Evolutionary conservation across 768 basidiomycete genomes (phyloP).

Genomic region (Termitomyces sp.): DNA sequence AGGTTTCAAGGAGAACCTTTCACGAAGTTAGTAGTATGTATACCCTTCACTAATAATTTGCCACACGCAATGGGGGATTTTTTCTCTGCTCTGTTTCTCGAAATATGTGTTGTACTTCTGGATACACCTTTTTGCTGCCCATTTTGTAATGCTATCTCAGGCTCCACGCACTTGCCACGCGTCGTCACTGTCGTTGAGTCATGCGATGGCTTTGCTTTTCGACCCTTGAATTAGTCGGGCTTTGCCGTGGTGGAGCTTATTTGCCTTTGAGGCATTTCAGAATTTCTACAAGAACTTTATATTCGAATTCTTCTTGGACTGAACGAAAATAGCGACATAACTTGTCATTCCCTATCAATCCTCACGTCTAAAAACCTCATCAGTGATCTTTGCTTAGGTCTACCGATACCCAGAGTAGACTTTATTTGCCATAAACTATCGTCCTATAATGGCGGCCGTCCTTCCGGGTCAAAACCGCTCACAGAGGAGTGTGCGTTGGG

Average conservation of each 20-base stretch:
- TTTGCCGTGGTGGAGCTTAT: slow-evolving; percentile 12
- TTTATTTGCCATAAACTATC: not conserved
- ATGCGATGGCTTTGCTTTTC: not conserved
- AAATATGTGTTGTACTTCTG: slow-evolving; percentile 6
- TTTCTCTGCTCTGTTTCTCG: not conserved
- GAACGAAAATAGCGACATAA: not conserved
- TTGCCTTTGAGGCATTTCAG: slow-evolving; percentile 2
- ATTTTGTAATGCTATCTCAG: slow-evolving; percentile 6
- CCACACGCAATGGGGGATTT: not conserved
- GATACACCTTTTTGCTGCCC: slow-evolving; percentile 3
- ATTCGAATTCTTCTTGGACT: not conserved
- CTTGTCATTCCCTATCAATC: not conserved
- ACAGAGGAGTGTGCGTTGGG: slow-evolving; percentile 9
- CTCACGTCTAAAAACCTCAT: not conserved
- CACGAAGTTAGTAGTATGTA: slow-evolving; percentile 10
- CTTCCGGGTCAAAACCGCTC: slow-evolving; percentile 1
- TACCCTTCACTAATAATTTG: not conserved
- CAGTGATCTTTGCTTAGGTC: not conserved
- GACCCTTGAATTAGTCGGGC: slow-evolving; percentile 8
- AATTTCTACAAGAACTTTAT: not conserved
- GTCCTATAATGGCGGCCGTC: not conserved
- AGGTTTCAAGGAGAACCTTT: slow-evolving; percentile 61
- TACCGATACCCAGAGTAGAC: not conserved
- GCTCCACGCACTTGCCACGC: slow-evolving; percentile 5
- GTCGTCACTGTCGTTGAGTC: not conserved